phyloP scores from a whole-genome alignment of 2,329 filamentous ascomycete species.

The Venturia nashicola region DNA sequence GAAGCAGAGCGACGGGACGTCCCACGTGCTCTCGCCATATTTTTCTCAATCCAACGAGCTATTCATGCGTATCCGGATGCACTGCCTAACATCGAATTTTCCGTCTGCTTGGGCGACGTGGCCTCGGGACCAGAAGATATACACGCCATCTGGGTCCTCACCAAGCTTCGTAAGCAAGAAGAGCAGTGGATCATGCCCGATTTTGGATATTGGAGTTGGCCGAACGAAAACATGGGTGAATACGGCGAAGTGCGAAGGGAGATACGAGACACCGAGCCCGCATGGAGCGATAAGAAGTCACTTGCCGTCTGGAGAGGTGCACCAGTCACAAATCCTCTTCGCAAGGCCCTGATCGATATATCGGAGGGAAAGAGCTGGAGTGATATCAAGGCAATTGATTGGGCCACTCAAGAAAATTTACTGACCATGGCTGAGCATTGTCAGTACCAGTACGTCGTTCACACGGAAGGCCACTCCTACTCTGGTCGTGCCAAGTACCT shows the following conservation, averaged over 20 bases:
- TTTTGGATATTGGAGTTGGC: conserved; percentile 15
- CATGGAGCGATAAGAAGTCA: conserved; percentile 17
- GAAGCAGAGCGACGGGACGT: conserved; percentile 14
- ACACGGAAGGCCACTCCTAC: conserved; percentile 17
- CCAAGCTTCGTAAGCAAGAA: conserved; percentile 11
- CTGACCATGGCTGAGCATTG: conserved; percentile 18
- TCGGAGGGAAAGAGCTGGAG: conserved; percentile 17
- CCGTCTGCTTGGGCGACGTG: conserved; percentile 31
- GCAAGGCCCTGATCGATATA: conserved; percentile 16
- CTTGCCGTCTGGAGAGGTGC: conserved; percentile 23
- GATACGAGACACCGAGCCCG: conserved; percentile 11
- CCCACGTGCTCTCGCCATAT: conserved; percentile 29
- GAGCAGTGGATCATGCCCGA: conserved; percentile 15
- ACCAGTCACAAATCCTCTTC: conserved; percentile 18
- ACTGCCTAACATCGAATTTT: conserved; percentile 40
- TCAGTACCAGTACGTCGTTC: conserved; percentile 14
- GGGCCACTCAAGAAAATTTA: conserved; percentile 15
- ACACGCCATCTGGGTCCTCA: conserved; percentile 11
- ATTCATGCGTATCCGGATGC: conserved; percentile 36
- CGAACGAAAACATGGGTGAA: conserved; percentile 11
- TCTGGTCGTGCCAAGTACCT: conserved; percentile 22
- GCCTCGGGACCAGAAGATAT: conserved; percentile 7
- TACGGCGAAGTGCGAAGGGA: conserved; percentile 12
- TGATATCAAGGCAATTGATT: conserved; percentile 19
- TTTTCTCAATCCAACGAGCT: conserved; percentile 42